Evolutionary conservation across 129 eudicot genomes (phyloP).

Genomic region (Helichrysum umbraculigerum): DNA sequence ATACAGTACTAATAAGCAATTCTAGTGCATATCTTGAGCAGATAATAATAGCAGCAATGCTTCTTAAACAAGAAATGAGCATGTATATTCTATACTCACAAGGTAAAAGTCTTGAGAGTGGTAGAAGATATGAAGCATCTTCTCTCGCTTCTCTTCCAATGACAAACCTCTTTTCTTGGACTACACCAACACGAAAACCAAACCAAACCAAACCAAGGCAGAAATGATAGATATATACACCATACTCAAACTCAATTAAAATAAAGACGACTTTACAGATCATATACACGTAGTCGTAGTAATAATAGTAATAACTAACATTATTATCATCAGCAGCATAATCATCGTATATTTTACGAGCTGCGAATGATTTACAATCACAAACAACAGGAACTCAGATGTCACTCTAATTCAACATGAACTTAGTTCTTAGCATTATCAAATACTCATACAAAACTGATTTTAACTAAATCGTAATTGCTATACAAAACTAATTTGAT

Average conservation of each 20-base stretch:
- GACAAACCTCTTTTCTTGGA: conserved; percentile 98
- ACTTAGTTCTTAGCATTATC: no score
- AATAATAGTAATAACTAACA: not conserved
- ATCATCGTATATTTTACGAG: no score
- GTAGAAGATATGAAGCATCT: conserved; percentile 87
- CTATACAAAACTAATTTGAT: no score
- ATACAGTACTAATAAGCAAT: not conserved
- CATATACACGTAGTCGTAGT: not conserved
- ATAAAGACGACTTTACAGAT: not conserved
- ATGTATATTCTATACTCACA: conserved; percentile 46
- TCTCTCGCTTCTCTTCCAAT: conserved; percentile 93
- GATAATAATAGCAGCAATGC: not conserved
- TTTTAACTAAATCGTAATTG: no score
- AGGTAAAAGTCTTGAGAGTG: conserved; percentile 96
- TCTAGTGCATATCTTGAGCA: not conserved
- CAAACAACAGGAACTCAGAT: not conserved
- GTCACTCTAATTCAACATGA: no score
- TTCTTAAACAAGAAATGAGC: conserved; percentile 4
- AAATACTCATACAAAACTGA: not conserved
- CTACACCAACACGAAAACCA: conserved; percentile 49
- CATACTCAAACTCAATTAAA: not conserved
- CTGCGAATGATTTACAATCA: not conserved
- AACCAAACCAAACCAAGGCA: conserved; percentile 26
- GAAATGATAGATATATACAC: conserved; percentile 2
- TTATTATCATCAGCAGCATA: not conserved